Evolutionary conservation across 805 yeast genomes (phyloP).

Genomic region (Candida bentonensis): DNA sequence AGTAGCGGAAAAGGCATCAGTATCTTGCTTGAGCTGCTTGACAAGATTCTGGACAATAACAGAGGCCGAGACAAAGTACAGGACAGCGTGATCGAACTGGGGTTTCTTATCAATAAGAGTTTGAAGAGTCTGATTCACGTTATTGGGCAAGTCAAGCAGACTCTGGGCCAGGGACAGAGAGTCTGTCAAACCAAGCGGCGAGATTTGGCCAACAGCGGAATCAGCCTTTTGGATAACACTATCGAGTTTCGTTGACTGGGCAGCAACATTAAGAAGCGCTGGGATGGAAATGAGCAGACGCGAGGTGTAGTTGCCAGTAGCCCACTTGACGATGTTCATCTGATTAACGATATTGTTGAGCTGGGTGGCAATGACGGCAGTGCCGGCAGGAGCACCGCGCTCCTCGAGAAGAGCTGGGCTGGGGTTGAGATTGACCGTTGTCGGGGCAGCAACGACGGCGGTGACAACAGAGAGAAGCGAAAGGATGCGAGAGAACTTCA

Average conservation of each 20-base stretch:
- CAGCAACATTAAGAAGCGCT: not conserved
- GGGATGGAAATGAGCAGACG: not conserved
- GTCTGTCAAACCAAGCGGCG: not conserved
- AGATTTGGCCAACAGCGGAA: not conserved
- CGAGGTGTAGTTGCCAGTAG: not conserved
- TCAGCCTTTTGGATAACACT: not conserved
- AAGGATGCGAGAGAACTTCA: not conserved
- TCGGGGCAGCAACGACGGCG: not conserved
- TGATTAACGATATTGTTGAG: not conserved
- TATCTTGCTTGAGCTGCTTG: not conserved
- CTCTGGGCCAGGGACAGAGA: slow-evolving; percentile 1
- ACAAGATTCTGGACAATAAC: slow-evolving; percentile 2
- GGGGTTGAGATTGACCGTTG: no score
- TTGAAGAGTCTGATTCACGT: not conserved
- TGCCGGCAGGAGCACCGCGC: not conserved
- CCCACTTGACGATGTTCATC: not conserved
- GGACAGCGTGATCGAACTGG: slow-evolving; percentile 3
- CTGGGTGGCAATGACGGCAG: not conserved
- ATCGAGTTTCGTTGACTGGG: not conserved
- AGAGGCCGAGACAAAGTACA: slow-evolving; percentile 3
- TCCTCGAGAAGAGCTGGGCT: not conserved
- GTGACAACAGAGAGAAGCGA: not conserved
- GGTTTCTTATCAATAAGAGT: slow-evolving; percentile 1
- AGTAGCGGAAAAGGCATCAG: not conserved
- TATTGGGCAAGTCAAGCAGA: not conserved